Evolutionary conservation across 768 basidiomycete genomes (phyloP), one percentile per base, ranked within the genome.

Genomic region (Pulveroboletus frians): DNA sequence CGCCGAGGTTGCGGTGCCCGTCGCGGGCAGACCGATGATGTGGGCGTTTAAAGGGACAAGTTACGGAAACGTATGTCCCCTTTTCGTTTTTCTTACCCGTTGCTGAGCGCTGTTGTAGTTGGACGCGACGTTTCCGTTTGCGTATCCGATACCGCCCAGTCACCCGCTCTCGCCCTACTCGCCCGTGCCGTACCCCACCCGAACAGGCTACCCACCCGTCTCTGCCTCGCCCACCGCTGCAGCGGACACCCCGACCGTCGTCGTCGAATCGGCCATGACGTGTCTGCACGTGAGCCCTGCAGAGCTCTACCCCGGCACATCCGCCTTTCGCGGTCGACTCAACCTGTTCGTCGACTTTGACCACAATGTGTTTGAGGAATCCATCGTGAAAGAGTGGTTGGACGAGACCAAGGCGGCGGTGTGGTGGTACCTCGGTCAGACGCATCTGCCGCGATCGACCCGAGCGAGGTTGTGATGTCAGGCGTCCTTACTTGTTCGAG

Each of bases 351-450:
- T 69, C 4, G 71, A 46, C 53, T 75, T 67, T 55, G 80, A 82
- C 41, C 63, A 58, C 6, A 77, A 80, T 53, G 74, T 76, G 4
- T 80, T 71, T 39, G 68, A 74, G 2, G 64, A 68, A 5, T 64
- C 47, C 1, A 51, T 73, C 9, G 68, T 78, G 6, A 55, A 46
- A 8, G 79, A 78, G 59, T 80, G 77, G 75, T 49, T 81, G 43
- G 58, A 64, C 9, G 79, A 81, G 51, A 66, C 78, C 4, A 65
- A 53, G 31, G 55, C 47, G 9, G 74, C 71, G 0, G 50, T 67
- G 9, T 30, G 62, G 26, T 67, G 61, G 54, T 73, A 69, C 48
- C 59, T 69, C 10, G 58, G 70, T 18, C 51, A 30, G 46, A 44
- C 51, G 6, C 47, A 30, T 41, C 21, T 4, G 2, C 23, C 23